A percentile compares a stretch with the other conserved stretches of the same genome.
phyloP scores from a whole-genome alignment of 345 rosid genomes.

The Salix arbutifolia region DNA sequence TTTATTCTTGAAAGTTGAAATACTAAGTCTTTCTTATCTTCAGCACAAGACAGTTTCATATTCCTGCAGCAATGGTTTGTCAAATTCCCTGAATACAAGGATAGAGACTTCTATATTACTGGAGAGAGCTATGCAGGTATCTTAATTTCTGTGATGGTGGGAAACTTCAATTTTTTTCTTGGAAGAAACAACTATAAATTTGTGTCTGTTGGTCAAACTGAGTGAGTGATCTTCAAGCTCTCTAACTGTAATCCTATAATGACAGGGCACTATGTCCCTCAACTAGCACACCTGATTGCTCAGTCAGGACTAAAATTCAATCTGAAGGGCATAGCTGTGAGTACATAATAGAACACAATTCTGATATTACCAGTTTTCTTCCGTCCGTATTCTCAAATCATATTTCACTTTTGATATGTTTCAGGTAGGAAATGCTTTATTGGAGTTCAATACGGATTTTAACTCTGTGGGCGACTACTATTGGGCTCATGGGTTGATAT shows the following conservation, averaged over 20 bases:
- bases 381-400: background rate
- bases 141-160: background rate
- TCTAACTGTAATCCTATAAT: background rate
- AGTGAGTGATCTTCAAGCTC: background rate
- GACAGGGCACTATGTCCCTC: conserved; percentile 26
- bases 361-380: background rate
- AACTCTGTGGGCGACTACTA: conserved; percentile 14
- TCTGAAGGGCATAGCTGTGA: conserved; percentile 26
- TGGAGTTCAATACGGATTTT: conserved; percentile 12
- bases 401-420: background rate
- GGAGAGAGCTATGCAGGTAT: conserved; percentile 21
- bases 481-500: conserved; percentile 21
- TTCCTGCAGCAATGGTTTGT: conserved; percentile 16
- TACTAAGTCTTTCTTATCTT: background rate
- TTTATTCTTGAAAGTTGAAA: background rate
- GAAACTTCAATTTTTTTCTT: too few species aligned
- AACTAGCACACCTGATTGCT: conserved; percentile 18
- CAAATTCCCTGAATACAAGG: conserved; percentile 20
- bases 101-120: conserved; percentile 10
- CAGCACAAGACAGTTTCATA: conserved; percentile 18
- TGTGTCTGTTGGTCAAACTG: background rate
- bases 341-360: background rate
- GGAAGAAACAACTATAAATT: background rate
- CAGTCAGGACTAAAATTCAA: conserved; percentile 16
- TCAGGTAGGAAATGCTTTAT: conserved; percentile 24